Evolutionary conservation across 176 grass and related monocot species (phyloP).

Genomic region (Alopecurus myosuroides): DNA sequence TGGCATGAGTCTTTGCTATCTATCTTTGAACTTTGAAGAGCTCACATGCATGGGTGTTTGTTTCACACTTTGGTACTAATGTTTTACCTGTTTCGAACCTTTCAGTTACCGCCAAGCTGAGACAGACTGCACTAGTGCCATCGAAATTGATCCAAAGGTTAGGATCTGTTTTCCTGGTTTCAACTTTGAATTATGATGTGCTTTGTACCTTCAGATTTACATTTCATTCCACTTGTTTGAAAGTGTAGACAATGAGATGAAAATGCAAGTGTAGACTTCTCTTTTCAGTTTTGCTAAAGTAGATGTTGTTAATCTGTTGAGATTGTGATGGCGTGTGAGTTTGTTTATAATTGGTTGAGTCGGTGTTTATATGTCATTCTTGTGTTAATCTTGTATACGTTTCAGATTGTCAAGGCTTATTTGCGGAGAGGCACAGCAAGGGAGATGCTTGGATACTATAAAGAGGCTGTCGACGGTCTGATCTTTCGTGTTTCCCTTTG

Average conservation of each 20-base stretch:
- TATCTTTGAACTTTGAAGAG: neutral
- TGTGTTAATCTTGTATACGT: neutral
- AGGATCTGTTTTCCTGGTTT: neutral
- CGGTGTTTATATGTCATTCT: neutral
- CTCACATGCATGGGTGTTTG: conserved; percentile 3
- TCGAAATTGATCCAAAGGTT: conserved; percentile 93
- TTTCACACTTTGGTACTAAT: neutral
- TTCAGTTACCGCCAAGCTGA: conserved; percentile 93
- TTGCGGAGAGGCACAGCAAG: conserved; percentile 87
- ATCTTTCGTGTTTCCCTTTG: conserved; percentile 8
- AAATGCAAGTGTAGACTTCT: neutral
- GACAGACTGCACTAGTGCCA: conserved; percentile 84
- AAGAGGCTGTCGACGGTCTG: conserved; percentile 86
- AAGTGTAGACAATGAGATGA: neutral
- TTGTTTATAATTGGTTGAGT: neutral
- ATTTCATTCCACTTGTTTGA: neutral
- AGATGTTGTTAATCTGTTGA: neutral
- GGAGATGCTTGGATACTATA: conserved; percentile 93
- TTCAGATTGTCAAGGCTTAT: conserved; percentile 95
- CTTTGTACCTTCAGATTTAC: neutral
- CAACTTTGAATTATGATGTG: neutral
- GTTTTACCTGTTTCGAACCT: conserved; percentile 9
- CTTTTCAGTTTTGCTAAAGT: neutral
- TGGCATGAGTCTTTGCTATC: neutral
- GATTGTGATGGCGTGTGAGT: neutral